phyloP scores from a whole-genome alignment of 345 rosid genomes.

The Abelmoschus esculentus region DNA sequence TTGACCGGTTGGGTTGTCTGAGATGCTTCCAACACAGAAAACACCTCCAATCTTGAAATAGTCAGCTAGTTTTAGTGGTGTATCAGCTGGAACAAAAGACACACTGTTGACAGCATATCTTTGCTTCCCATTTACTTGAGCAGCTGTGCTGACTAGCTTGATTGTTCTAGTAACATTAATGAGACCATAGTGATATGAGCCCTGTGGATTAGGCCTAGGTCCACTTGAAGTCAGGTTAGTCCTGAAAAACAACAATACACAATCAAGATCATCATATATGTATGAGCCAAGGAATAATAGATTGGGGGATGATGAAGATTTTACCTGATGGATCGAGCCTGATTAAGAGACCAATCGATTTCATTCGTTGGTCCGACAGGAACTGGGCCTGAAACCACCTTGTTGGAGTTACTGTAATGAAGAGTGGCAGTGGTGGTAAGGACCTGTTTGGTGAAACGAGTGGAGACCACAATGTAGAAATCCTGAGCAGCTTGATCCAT shows the following conservation, averaged over 20 bases:
- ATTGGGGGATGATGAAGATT: too few relatives aligned
- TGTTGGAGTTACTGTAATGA: conserved; percentile 56
- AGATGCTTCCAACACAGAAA: conserved; percentile 53
- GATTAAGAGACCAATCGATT: conserved; percentile 61
- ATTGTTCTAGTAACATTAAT: conserved; percentile 53
- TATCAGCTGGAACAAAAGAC: conserved; percentile 58
- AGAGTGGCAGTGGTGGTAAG: conserved; percentile 43
- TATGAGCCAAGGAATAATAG: not conserved
- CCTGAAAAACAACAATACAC: conserved; percentile 24
- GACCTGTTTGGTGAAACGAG: conserved; percentile 44
- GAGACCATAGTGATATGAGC: conserved; percentile 81
- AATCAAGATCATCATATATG: not conserved
- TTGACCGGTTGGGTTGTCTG: conserved; percentile 36
- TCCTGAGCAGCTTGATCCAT: conserved; percentile 60
- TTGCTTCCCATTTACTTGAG: conserved; percentile 49
- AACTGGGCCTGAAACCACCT: conserved; percentile 32
- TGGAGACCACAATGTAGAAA: conserved; percentile 52
- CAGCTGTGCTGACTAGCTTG: conserved; percentile 57
- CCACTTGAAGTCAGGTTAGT: conserved; percentile 86
- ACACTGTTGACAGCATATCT: conserved; percentile 74
- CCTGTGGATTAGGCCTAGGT: conserved; percentile 92
- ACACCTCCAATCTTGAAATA: conserved; percentile 64
- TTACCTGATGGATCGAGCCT: conserved; percentile 67
- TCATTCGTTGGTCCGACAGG: conserved; percentile 44
- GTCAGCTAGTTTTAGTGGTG: conserved; percentile 83